Evolutionary conservation across 257 asterid species (phyloP).

Genomic region (Solanum lignicaule): DNA sequence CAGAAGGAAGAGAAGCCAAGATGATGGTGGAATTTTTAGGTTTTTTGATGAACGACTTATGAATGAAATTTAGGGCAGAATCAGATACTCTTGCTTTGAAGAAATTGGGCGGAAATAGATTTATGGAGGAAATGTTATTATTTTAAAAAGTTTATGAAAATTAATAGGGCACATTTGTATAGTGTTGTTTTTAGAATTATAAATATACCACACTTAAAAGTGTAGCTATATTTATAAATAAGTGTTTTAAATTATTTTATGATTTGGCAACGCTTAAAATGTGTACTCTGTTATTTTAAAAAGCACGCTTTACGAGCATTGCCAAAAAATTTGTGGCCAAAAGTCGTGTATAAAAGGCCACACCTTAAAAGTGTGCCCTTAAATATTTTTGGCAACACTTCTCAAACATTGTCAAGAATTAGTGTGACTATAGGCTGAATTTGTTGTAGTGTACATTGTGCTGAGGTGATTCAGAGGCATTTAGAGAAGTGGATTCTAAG

Average conservation of each 20-base stretch:
- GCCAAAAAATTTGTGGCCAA: background rate
- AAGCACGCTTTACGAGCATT: too few species aligned
- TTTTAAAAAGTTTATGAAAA: too few species aligned
- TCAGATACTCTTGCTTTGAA: background rate
- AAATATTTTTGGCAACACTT: background rate
- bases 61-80: background rate
- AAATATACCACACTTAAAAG: background rate
- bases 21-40: background rate
- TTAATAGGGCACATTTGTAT: background rate
- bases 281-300: too few species aligned
- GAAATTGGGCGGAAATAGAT: background rate
- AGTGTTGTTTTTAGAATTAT: background rate
- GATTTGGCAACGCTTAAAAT: background rate
- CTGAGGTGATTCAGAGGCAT: too few species aligned
- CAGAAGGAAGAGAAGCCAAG: background rate
- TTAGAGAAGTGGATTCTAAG: too few species aligned
- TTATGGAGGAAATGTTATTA: background rate
- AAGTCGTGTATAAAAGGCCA: background rate
- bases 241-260: background rate
- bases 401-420: background rate
- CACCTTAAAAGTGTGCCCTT: background rate
- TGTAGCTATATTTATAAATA: too few species aligned
- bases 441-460: background rate
- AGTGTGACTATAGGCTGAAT: background rate
- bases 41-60: background rate